Base-by-base conservation (phyloP, 768 basidiomycete genomes). In the Lactifluus volemus region DNA sequence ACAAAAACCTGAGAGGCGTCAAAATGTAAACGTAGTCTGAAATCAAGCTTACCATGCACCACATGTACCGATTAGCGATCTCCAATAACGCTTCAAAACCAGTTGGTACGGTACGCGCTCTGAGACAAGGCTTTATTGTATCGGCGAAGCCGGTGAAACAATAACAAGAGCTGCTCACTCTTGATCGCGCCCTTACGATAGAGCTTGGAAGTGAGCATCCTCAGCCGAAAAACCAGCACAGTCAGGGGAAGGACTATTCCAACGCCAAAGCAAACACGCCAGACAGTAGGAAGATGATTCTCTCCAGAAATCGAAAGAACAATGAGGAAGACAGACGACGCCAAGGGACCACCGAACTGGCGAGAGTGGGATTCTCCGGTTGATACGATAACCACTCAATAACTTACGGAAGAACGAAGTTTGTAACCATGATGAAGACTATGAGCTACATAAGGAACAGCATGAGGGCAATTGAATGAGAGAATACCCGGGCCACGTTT, bases 341-440 rank as follows among this genome's bases (percentile, higher is more conserved):
- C 81, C 64, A 89, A 73, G 10, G 86, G 84, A 1, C 85, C 84
- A 49, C 85, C 84, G 67, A 88, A 83, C 78, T 83, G 68, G 11
- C 70, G 57, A 60, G 21, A 25, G 19, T 50, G 21, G 25, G 14
- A 32, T 32, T 5, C 21, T 14, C 25, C 9, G 1, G 11, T 29
- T 19, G 17, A 34, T 48, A 19, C 29, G 19, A 34, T 9, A 32
- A 36, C 25, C 17, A 11, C 7, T 19, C 3, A 4, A 14, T 32
- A 36, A 71, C 77, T 59, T 67, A 86, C 85, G 65, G 77, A 80
- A 87, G 76, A 53, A 85, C 83, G 51, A 86, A 80, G 70, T 89
- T 88, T 14, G 85, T 88, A 60, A 87, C 86, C 79, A 89, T 81
- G 68, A 87, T 84, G 71, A 89, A 88, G 19, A 84, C 81, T 83